Evolutionary conservation across 2,329 filamentous ascomycete genomes (phyloP), one percentile per base, ranked within the genome.

Genomic region (Aotearoamyces nothofagi): DNA sequence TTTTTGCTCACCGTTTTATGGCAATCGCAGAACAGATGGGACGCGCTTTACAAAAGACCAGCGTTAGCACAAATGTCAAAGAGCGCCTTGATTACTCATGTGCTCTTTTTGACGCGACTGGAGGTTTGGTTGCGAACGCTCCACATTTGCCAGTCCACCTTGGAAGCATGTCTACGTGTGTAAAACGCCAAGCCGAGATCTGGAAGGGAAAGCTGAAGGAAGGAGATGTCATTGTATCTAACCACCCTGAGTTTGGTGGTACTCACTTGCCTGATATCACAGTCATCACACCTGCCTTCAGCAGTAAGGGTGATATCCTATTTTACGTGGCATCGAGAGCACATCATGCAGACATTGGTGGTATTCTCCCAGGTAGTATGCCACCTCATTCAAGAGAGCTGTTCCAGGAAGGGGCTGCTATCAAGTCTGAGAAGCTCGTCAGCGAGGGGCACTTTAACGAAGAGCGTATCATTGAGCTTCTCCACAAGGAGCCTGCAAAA

Each of bases 21-120:
- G 74, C 76, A 5, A 83, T 86, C 41, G 80, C 80, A 2, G 80
- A 87, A 51, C 79, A 86, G 45, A 86, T 87, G 80, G 79, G 80
- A 1, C 60, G 77, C 31, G 74, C 77, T 9, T 54, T 86, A 10
- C 78, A 84, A 44, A 86, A 84, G 56, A 84, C 78, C 0, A 79
- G 74, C 46, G 76, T 84, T 31, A 79, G 69, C 43, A 82, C 75
- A 1, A 86, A 84, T 42, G 78, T 86, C 46, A 79, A 87, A 47
- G 81, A 87, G 45, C 69, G 80, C 4, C 63, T 87, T 1, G 81
- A 90, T 45, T 90, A 83, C 44, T 84, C 78, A 3, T 90, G 81
- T 39, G 81, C 81, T 15, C 61, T 87, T 1, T 87, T 87, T 39
- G 80, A 84, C 39, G 66, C 72, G 0, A 69, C 71, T 6, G 81